A percentile compares a stretch with the other conserved stretches of the same genome.
Evolutionary conservation across 805 yeast species (phyloP).

Genomic region (Kuraishia piskuri): DNA sequence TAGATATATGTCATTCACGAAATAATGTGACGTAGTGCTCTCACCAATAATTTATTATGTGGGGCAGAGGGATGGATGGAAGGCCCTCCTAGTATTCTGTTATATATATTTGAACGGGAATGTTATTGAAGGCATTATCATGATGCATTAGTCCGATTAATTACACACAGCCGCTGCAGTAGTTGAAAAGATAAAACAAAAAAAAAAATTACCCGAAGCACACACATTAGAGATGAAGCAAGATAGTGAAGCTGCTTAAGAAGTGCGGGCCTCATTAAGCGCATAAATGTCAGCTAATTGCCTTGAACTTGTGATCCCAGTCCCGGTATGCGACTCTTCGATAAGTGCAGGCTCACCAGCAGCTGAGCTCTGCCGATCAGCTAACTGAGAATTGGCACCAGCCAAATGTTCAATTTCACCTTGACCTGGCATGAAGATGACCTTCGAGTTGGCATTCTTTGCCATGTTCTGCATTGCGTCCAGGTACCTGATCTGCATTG

Average conservation of each 20-base stretch:
- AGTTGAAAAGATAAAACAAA: too few species aligned
- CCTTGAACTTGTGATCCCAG: neutral
- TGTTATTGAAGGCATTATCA: neutral
- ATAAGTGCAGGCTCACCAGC: neutral
- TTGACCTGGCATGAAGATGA: slow-evolving; percentile 61
- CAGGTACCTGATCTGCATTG: slow-evolving; percentile 70
- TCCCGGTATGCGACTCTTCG: neutral
- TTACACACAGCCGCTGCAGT: neutral
- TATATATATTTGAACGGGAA: too few species aligned
- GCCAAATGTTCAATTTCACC: slow-evolving; percentile 25
- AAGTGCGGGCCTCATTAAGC: neutral
- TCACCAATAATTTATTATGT: neutral
- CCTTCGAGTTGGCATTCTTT: slow-evolving; percentile 50
- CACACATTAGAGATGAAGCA: neutral
- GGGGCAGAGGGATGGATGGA: too few species aligned
- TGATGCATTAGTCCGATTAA: neutral
- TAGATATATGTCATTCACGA: neutral
- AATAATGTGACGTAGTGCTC: neutral
- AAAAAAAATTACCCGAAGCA: too few species aligned
- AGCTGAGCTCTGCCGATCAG: neutral
- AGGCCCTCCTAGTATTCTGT: too few species aligned
- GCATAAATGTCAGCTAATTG: neutral
- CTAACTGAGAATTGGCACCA: neutral
- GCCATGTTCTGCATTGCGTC: slow-evolving; percentile 79
- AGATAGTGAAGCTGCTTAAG: neutral